Percentiles rank a stretch among this genome's conserved stretches.
phyloP scores from a whole-genome alignment of 164 flowering plant genomes.

The Vitis rupestris region DNA sequence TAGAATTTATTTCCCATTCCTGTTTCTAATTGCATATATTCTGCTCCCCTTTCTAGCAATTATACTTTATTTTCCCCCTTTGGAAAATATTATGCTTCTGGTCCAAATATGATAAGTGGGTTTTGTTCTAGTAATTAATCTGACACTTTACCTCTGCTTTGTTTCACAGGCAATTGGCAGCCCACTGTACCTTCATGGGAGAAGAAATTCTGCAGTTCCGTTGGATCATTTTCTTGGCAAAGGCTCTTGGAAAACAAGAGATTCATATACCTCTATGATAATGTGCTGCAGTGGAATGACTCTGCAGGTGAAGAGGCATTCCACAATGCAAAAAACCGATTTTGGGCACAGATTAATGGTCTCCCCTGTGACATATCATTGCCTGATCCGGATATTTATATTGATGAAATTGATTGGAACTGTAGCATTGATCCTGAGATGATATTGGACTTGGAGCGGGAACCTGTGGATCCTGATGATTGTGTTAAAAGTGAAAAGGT shows the following conservation, averaged over 20 bases:
- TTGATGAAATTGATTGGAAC: conserved; percentile 57
- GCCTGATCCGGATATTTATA: conserved; percentile 54
- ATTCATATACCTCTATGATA: conserved; percentile 31
- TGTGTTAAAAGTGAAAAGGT: conserved; percentile 8
- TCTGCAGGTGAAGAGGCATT: conserved; percentile 59
- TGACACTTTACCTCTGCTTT: neutral
- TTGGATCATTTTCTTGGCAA: conserved; percentile 46
- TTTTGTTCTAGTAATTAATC: too few relatives aligned
- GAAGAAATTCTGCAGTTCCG: conserved; percentile 38
- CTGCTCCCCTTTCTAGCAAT: neutral
- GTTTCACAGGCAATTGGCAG: conserved; percentile 37
- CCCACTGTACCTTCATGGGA: conserved; percentile 52
- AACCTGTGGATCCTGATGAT: conserved; percentile 5
- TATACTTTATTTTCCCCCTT: neutral
- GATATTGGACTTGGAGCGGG: conserved; percentile 35
- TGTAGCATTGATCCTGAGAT: conserved; percentile 37
- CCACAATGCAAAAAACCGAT: conserved; percentile 45
- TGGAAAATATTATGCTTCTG: too few relatives aligned
- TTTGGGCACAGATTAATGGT: conserved; percentile 44
- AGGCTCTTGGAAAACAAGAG: conserved; percentile 41
- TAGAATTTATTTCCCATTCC: neutral
- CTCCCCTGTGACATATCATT: conserved; percentile 35
- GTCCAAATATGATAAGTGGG: neutral
- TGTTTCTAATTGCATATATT: neutral
- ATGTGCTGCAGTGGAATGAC: conserved; percentile 52